phyloP scores from a whole-genome alignment of 2,329 filamentous ascomycete genomes.

The Cylindrodendrum hubeiense region DNA sequence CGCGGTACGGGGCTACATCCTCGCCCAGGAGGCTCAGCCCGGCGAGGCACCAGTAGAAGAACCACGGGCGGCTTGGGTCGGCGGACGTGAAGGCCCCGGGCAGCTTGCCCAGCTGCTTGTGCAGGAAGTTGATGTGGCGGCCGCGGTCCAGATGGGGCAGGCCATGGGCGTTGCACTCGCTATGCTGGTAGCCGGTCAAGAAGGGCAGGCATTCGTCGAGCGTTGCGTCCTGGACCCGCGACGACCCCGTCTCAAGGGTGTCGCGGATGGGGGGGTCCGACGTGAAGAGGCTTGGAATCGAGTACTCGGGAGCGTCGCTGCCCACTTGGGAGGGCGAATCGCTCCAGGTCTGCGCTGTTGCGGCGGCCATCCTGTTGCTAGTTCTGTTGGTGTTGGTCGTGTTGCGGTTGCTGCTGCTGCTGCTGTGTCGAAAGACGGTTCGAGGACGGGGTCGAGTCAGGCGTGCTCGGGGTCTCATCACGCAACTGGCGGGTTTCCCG shows the following conservation, averaged over 20 bases:
- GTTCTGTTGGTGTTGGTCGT: slow-evolving; percentile 21
- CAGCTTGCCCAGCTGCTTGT: slow-evolving; percentile 69
- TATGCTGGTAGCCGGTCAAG: slow-evolving; percentile 67
- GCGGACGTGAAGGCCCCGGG: slow-evolving; percentile 78
- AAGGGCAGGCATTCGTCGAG: slow-evolving; percentile 77
- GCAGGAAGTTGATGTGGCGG: slow-evolving; percentile 73
- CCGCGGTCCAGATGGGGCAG: slow-evolving; percentile 79
- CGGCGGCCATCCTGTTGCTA: slow-evolving; percentile 24
- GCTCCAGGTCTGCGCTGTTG: slow-evolving; percentile 19
- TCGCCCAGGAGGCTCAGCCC: slow-evolving; percentile 82
- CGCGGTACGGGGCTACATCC: slow-evolving; percentile 75
- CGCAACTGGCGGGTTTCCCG: slow-evolving; percentile 39
- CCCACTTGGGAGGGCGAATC: slow-evolving; percentile 16
- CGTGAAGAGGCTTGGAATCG: slow-evolving; percentile 69
- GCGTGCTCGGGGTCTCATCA: slow-evolving; percentile 47
- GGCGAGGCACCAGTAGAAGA: slow-evolving; percentile 91
- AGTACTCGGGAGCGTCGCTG: slow-evolving; percentile 30
- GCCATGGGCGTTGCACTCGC: slow-evolving; percentile 75
- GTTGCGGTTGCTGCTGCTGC: slow-evolving; percentile 28
- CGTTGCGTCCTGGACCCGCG: slow-evolving; percentile 75
- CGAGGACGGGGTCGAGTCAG: slow-evolving; percentile 46
- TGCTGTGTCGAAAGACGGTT: slow-evolving; percentile 48
- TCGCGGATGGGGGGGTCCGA: slow-evolving; percentile 74
- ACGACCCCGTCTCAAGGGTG: slow-evolving; percentile 74
- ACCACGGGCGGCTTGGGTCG: slow-evolving; percentile 93